Evolutionary conservation across 106 monocot genomes (phyloP), one percentile per base, ranked within the genome.

Genomic region (Cymbidium sinense): DNA sequence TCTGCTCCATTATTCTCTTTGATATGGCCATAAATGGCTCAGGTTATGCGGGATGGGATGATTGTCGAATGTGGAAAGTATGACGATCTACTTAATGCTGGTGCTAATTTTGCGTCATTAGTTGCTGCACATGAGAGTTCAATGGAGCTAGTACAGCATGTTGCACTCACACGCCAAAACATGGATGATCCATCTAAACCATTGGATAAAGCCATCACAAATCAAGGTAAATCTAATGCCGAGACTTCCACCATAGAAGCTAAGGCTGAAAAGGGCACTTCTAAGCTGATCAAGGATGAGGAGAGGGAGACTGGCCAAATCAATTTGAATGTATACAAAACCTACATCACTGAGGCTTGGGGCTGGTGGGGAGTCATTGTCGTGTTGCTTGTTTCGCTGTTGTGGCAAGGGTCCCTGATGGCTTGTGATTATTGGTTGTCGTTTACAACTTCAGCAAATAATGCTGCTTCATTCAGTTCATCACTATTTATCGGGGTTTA

Each of bases 121-220:
- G 96, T 98, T 28, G 81, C 91, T 61, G 94, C 96, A 43, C 96
- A 98, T 81, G 90, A 89, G 18, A 85, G 80, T 80, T 98, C 96
- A 33, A 98, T 98, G 96, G 94, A 94, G 79, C 84, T 98, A 21
- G 88, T 98, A 20, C 91, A 94, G 65, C 86, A 87, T 18, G 77
- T 85, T 31, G 37, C 77, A 25, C 25, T 30, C 33, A 21, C 75
- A 12, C 31, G 79, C 6, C 41, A 31, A 34, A 34, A 17, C 25
- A 87, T 27, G 52, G 76, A 73, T 55, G 43, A 73, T 35, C 71
- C 55, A 30, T 34, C 80, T 23, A 81, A 39, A 61, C 62, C 78
- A 71, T 70, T 75, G 18, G 86, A 88, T 10, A 25, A 78, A 41
- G 67, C 78, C 31, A 75, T 65, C 13, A 64, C 55, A 72, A 83